phyloP scores from a whole-genome alignment of 2,329 filamentous ascomycete species.

The Akanthomyces muscarius region DNA sequence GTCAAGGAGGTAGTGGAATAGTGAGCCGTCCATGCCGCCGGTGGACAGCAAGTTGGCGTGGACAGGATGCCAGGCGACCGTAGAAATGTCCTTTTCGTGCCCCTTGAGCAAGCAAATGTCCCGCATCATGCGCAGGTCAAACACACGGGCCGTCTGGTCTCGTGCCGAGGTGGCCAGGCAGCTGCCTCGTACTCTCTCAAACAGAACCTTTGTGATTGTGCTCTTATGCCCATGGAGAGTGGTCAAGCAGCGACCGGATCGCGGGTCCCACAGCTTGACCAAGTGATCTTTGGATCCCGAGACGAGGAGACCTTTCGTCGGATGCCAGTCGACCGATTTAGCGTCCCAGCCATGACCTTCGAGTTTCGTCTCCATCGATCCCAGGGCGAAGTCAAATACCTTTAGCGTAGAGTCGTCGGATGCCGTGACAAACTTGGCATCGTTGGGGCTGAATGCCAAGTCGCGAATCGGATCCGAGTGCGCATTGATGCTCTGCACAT shows the following conservation, averaged over 20 bases:
- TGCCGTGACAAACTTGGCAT: conserved; percentile 93
- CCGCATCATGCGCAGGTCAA: conserved; percentile 97
- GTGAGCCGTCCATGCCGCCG: conserved; percentile 81
- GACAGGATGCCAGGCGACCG: conserved; percentile 87
- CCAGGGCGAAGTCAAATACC: conserved; percentile 92
- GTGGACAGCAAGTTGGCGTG: conserved; percentile 87
- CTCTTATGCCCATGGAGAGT: conserved; percentile 97
- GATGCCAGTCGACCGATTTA: conserved; percentile 97
- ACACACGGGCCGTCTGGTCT: conserved; percentile 88
- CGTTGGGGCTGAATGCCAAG: conserved; percentile 87
- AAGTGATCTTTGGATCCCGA: conserved; percentile 97
- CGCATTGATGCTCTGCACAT: conserved; percentile 89
- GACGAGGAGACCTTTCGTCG: conserved; percentile 86
- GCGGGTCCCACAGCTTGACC: conserved; percentile 98
- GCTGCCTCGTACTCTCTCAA: conserved; percentile 78
- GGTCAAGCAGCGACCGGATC: conserved; percentile 82
- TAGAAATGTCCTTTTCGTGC: conserved; percentile 94
- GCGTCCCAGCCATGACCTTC: conserved; percentile 98
- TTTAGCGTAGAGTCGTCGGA: conserved; percentile 91
- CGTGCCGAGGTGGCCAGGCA: conserved; percentile 89
- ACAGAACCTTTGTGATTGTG: conserved; percentile 87
- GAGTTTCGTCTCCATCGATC: conserved; percentile 75
- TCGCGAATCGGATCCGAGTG: conserved; percentile 88
- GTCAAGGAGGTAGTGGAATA: conserved; percentile 93
- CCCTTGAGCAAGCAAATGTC: conserved; percentile 91